Base-by-base conservation (phyloP, 805 yeast species). In the Cephaloascus albidus region DNA sequence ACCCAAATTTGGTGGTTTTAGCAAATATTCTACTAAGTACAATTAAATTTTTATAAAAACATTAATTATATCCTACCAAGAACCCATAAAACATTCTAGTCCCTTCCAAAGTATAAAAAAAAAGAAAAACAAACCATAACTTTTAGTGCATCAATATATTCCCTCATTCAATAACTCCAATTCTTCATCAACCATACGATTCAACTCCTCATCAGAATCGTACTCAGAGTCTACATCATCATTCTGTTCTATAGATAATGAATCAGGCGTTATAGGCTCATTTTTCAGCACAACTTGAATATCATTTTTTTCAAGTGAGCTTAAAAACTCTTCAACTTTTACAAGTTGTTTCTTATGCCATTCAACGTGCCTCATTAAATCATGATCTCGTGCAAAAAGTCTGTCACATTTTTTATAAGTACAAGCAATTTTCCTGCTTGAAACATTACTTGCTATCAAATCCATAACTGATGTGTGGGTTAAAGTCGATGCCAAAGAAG, bases 321-420 rank as follows among this genome's bases (percentile, higher is more conserved):
- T 46, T 43, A 63, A 53, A 39, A 52, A 63, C 2, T 36, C 42
- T 35, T 60, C 63, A 3, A 64, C 53, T 42, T 54, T 59, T 34
- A 46, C 40, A 38, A 58, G 38, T 18, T 61, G 59, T 16, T 55
- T 57, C 10, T 59, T 59, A 47, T 76, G 82, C 81, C 81, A 76
- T 32, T 52, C 55, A 37, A 76, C 44, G 49, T 76, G 83, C 34
- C 80, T 60, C 15, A 53, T 47, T 19, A 76, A 48, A 48, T 74
- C 81, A 46, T 63, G 63, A 0, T 66, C 63, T 43, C 70, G 67
- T 38, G 65, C 64, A 51, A 81, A 81, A 4, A 63, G 60, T 41
- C 86, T 63, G 27, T 58, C 58, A 53, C 89, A 81, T 33, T 66
- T 66, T 3, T 48, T 53, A 43, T 61, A 70, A 0, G 76, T 66